Conservation (phyloP, 2,329 filamentous ascomycete species). For the Calonectria pseudoreteaudii region DNA sequence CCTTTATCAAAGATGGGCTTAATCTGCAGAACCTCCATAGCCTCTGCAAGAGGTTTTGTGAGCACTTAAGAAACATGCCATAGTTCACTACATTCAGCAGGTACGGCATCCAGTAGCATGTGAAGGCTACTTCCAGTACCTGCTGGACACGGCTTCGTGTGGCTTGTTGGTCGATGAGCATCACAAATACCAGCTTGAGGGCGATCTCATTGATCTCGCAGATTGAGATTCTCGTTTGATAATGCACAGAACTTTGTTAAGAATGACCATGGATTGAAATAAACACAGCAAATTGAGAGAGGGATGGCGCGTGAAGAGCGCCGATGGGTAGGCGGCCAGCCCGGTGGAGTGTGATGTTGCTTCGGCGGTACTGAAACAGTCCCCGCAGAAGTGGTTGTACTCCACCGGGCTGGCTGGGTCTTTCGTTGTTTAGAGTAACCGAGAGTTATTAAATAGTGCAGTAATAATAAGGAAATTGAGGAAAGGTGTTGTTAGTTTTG, state of each 20-base stretch:
- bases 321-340: not conserved
- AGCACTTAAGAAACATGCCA: not conserved
- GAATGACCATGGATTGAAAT: not conserved
- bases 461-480: not conserved
- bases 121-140: not conserved
- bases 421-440: not conserved
- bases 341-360: not conserved
- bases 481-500: not conserved
- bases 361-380: not conserved
- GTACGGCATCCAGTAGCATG: not conserved
- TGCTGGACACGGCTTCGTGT: not conserved
- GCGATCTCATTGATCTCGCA: not conserved
- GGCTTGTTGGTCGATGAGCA: not conserved
- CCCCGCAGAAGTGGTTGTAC: not conserved
- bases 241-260: not conserved
- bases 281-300: not conserved
- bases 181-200: not conserved
- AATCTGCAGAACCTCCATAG: not conserved
- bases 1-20: not conserved
- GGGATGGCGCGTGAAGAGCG: not conserved
- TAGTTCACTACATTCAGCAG: not conserved
- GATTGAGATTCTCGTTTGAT: not conserved
- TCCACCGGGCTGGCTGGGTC: not conserved
- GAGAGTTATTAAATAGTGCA: not conserved
- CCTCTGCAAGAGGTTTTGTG: not conserved